Base-by-base conservation (phyloP, 2,329 filamentous ascomycete genomes). In the Verticillium dahliae region DNA sequence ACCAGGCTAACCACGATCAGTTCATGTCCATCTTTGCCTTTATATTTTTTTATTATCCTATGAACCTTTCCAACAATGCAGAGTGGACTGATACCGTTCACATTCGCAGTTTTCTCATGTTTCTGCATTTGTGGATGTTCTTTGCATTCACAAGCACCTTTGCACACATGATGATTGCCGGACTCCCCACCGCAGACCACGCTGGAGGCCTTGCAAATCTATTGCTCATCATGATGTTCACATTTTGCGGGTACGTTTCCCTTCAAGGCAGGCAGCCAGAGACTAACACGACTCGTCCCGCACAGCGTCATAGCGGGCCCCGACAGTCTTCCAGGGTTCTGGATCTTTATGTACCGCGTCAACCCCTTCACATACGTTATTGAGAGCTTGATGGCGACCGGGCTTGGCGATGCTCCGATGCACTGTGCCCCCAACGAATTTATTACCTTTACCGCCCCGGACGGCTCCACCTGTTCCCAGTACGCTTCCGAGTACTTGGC, bases 341-440 rank as follows among this genome's bases (percentile, higher is more conserved):
- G 89, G 89, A 84, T 82, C 60, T 89, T 88, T 75, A 87, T 89
- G 84, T 90, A 90, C 71, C 80, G 85, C 38, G 75, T 87, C 56
- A 88, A 84, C 0, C 88, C 89, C 1, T 85, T 90, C 66, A 90
- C 87, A 0, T 92, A 91, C 70, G 76, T 90, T 15, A 79, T 90
- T 55, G 77, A 80, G 34, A 86, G 84, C 3, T 81, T 91, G 71
- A 76, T 89, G 57, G 69, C 69, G 0, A 64, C 69, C 0, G 69
- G 69, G 0, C 64, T 73, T 0, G 68, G 67, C 2, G 66, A 69
- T 27, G 27, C 1, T 63, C 66, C 0, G 3, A 65, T 0, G 70
- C 73, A 0, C 50, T 34, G 2, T 73, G 71, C 6, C 65, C 71
- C 1, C 56, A 62, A 0, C 66, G 33, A 92, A 68, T 76, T 83